Evolutionary conservation across 345 rosid species (phyloP), one percentile per base, ranked within the genome.

Genomic region (Brassica cretica): DNA sequence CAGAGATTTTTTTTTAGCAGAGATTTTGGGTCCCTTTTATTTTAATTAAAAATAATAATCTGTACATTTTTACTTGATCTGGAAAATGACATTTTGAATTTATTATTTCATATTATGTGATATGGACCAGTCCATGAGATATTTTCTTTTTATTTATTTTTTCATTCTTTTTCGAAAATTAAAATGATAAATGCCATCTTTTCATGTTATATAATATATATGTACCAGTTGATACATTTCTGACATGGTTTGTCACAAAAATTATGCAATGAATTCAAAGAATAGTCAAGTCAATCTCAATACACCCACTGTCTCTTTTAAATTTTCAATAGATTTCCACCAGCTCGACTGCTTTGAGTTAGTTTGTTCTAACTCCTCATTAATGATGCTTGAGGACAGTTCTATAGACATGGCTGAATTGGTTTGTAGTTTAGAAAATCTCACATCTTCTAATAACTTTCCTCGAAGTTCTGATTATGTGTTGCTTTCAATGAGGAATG

Each of bases 401-500:
- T 87, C 89, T 1, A 76, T 60, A 8, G 41, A 67, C 56, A 11
- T 25, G 25, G 97, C 95, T 64, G 93, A 88, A 8, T 88, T 87
- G 11, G 87, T 88, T 73, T 85, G 84, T 65, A 94, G 80, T 66
- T 88, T 90, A 7, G 98, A 92, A 77, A 92, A 92, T 72, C 97
- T 89, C 60, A 92, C 72, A 33, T 91, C 94, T 19, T 95, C 97
- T 75, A 94, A 49, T 30, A 94, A 70, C 75, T 44, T 79, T 75
- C 92, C 97, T 0, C 97, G 98, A 78, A 94, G 97, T 88, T 94
- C 98, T 15, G 84, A 69, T 55, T 87, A 87, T 1, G 90, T 89
- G 70, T 88, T 89, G 72, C 93, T 82, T 83, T 94, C 95, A 32
- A 94, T 86, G 46, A 94, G 87, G 80, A 92, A 92, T 35, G 95